Percentiles rank a stretch among this genome's conserved stretches.
Conservation (phyloP, 371 early-diverging fungal species). For the Mucor velutinosus region DNA sequence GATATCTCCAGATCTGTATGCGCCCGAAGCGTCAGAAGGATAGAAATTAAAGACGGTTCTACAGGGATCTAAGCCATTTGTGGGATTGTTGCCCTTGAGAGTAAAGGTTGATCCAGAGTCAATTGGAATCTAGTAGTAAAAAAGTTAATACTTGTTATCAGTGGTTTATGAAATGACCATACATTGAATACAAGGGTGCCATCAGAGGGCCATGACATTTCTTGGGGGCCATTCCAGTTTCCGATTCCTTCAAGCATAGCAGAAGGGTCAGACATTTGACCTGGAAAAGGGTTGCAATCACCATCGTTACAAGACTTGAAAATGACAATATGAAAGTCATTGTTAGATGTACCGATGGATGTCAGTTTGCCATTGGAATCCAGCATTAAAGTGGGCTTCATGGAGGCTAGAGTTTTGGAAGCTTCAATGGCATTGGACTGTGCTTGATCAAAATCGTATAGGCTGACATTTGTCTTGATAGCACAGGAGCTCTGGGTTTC, state of each 20-base stretch:
- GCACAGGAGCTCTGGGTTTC: background rate
- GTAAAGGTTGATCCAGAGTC: conserved; percentile 9
- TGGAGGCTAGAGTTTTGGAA: background rate
- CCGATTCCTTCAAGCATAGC: conserved; percentile 14
- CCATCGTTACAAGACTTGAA: background rate
- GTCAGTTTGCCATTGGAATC: background rate
- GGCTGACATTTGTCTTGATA: background rate
- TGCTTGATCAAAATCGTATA: background rate
- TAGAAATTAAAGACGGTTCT: conserved; percentile 27
- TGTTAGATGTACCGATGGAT: background rate
- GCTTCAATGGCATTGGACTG: background rate
- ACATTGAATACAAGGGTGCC: conserved; percentile 24
- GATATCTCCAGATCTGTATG: conserved; percentile 8
- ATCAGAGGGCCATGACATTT: background rate
- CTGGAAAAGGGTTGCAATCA: background rate
- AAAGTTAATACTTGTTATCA: background rate
- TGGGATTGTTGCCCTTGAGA: conserved; percentile 9
- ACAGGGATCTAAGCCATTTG: conserved; percentile 10
- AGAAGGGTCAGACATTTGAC: background rate
- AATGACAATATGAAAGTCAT: background rate
- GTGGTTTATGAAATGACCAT: background rate
- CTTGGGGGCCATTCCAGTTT: conserved; percentile 23
- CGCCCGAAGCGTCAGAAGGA: conserved; percentile 18
- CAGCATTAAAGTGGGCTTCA: background rate
- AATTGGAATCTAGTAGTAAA: conserved; percentile 27